Percentiles rank a stretch among this genome's conserved stretches.
These are phyloP conservation scores for Micromonas pusilla DNA, from an alignment of 139 green algal genomes.

Conservation along the genomic window DNA sequence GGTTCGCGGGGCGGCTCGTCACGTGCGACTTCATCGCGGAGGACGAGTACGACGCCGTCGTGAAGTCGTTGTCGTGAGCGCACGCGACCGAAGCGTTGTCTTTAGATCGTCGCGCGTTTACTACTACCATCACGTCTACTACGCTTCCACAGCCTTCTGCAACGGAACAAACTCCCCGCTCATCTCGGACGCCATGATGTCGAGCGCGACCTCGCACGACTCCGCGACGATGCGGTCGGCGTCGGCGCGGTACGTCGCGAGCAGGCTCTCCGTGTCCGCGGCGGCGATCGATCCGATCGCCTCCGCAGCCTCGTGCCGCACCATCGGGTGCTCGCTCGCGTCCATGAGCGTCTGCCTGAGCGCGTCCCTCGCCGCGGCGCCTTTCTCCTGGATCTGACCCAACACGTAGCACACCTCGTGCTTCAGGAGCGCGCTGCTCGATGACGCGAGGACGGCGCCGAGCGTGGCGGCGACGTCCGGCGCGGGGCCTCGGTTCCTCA, in stretches of 20 bases:
- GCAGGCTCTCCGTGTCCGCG: neutral
- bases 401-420: slow-evolving; percentile 88
- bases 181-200: slow-evolving; percentile 84
- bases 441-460: neutral
- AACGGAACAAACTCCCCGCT: slow-evolving; percentile 53
- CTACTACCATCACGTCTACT: no score
- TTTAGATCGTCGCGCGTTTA: no score
- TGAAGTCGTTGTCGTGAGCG: neutral
- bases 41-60: neutral
- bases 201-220: slow-evolving; percentile 89
- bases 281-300: slow-evolving; percentile 31
- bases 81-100: neutral
- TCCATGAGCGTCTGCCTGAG: slow-evolving; percentile 53
- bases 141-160: no score
- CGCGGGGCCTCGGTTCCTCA: slow-evolving; percentile 72
- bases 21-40: neutral
- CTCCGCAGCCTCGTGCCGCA: slow-evolving; percentile 95
- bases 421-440: slow-evolving; percentile 33
- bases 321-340: slow-evolving; percentile 85
- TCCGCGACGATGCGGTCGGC: slow-evolving; percentile 86
- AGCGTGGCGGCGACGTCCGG: neutral
- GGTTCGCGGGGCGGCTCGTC: neutral
- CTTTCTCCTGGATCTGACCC: slow-evolving; percentile 77
- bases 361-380: slow-evolving; percentile 19
- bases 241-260: neutral